A percentile compares a stretch with the other conserved stretches of the same genome.
Evolutionary conservation across 257 asterid species (phyloP).

Genomic region (Mitragyna speciosa): DNA sequence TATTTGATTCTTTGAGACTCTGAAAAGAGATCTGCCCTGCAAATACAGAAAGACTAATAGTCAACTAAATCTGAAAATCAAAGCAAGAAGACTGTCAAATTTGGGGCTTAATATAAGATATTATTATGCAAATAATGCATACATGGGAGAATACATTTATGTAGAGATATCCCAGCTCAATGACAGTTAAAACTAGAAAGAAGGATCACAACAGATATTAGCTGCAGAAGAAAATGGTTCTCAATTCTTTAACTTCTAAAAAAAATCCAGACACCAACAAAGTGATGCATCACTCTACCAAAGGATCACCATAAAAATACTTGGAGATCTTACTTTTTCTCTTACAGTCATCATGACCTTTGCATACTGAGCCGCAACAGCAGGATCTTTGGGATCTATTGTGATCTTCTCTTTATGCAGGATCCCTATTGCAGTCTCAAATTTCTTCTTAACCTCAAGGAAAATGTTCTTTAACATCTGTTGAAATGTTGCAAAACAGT

Average conservation of each 20-base stretch:
- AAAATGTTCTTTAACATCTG: slow-evolving; percentile 93
- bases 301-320: slow-evolving; percentile 7
- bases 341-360: slow-evolving; percentile 75
- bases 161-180: not conserved
- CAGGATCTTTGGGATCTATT: slow-evolving; percentile 83
- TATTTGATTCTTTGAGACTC: slow-evolving; percentile 87
- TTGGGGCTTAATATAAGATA: not conserved
- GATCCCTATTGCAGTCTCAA: slow-evolving; percentile 80
- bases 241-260: not conserved
- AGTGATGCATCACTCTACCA: not conserved
- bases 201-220: not conserved
- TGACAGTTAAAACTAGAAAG: not conserved
- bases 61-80: not conserved
- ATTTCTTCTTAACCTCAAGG: slow-evolving; percentile 85
- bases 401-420: slow-evolving; percentile 86
- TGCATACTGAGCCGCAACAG: slow-evolving; percentile 87
- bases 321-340: slow-evolving; percentile 65
- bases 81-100: not conserved
- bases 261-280: not conserved
- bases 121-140: not conserved
- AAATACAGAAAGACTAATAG: slow-evolving; percentile 18
- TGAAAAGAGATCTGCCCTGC: slow-evolving; percentile 81
- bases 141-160: not conserved
- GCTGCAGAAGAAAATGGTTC: not conserved
- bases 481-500: slow-evolving; percentile 41